Percentiles rank a stretch among this genome's conserved stretches.
phyloP scores from a whole-genome alignment of 768 basidiomycete genomes.

The Pulveroboletus ravenelii region DNA sequence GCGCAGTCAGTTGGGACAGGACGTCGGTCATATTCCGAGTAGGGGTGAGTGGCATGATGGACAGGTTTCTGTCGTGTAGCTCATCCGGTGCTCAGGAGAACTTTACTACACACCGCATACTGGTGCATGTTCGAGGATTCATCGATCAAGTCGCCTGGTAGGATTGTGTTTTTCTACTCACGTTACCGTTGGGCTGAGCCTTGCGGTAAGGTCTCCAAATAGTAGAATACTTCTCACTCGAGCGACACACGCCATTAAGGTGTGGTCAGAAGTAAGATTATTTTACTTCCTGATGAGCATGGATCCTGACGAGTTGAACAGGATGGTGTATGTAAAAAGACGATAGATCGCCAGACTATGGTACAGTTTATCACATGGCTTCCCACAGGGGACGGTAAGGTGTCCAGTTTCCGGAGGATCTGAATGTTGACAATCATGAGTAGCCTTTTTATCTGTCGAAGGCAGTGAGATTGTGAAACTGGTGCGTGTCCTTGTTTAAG shows the following conservation, averaged over 20 bases:
- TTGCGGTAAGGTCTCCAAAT: constrained; percentile 40
- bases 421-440: constrained; percentile 11
- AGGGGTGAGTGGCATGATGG: too few species aligned
- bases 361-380: constrained; percentile 51
- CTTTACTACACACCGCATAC: constrained; percentile 41
- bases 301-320: constrained; percentile 17
- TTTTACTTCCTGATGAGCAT: background rate
- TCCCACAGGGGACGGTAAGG: constrained; percentile 43
- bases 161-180: background rate
- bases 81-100: constrained; percentile 32
- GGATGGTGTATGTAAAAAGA: constrained; percentile 49
- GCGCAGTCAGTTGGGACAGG: constrained; percentile 38
- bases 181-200: constrained; percentile 2
- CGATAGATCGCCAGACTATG: constrained; percentile 42
- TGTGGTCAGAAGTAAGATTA: constrained; percentile 45
- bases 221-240: constrained; percentile 44
- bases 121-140: constrained; percentile 50
- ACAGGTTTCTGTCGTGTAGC: constrained; percentile 4
- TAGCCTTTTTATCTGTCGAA: constrained; percentile 52
- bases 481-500: constrained; percentile 23
- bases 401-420: constrained; percentile 1
- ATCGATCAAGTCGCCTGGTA: constrained; percentile 54
- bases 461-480: constrained; percentile 43
- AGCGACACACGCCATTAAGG: constrained; percentile 44
- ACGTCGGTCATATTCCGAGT: too few species aligned